Evolutionary conservation across 305 asterid genomes (phyloP).

Genomic region (Fraxinus xanthoxyloides): DNA sequence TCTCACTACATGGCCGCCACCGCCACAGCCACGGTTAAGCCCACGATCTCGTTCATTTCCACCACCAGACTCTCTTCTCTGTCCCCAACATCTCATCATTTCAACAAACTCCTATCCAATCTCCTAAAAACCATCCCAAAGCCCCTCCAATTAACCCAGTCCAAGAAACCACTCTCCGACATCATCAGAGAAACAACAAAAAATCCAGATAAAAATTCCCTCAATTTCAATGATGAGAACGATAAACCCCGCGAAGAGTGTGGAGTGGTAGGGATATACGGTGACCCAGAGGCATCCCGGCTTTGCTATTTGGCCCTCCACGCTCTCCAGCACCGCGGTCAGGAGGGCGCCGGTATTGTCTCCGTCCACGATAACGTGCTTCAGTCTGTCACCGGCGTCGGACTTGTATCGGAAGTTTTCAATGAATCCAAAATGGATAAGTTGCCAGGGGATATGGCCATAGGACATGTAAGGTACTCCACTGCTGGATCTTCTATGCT

Average conservation of each 20-base stretch:
- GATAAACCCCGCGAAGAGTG: constrained; percentile 89
- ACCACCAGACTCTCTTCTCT: constrained; percentile 30
- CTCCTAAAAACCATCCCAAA: constrained; percentile 22
- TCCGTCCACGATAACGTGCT: constrained; percentile 60
- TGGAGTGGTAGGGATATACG: constrained; percentile 85
- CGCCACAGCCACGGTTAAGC: constrained; percentile 22
- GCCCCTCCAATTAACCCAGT: constrained; percentile 27
- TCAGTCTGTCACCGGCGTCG: constrained; percentile 76
- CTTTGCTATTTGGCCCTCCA: constrained; percentile 78
- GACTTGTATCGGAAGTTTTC: constrained; percentile 81
- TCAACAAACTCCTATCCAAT: constrained; percentile 13
- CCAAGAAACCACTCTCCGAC: constrained; percentile 54
- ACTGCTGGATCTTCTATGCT: constrained; percentile 96
- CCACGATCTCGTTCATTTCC: constrained; percentile 14
- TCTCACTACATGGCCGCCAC: constrained; percentile 41
- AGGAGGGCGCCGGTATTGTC: constrained; percentile 91
- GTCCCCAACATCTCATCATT: constrained; percentile 32
- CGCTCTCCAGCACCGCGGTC: constrained; percentile 94
- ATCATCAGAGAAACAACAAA: constrained; percentile 8
- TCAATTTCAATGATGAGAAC: constrained; percentile 32
- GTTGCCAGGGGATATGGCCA: constrained; percentile 73
- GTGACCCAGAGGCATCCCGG: constrained; percentile 86
- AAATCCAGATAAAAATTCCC: not conserved
- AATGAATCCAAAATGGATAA: constrained; percentile 62
- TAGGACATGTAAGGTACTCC: constrained; percentile 89